Conservation (phyloP, 2,329 filamentous ascomycete genomes). For the Penicillium sp. region DNA sequence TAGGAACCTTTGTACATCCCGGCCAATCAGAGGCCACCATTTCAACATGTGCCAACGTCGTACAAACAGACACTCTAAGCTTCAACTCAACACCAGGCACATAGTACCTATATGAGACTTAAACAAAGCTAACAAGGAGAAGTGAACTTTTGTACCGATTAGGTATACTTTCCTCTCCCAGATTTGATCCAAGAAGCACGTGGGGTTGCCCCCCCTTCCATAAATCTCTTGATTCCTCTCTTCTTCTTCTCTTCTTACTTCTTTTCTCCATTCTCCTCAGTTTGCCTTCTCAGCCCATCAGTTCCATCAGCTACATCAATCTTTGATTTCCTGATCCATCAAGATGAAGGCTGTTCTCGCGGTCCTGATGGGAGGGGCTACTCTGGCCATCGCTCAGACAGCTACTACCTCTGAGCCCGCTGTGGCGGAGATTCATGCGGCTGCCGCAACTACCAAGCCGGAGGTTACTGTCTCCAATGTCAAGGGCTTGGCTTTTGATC, state of each 20-base stretch:
- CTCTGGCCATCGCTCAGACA: conserved; percentile 24
- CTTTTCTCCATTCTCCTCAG: neutral
- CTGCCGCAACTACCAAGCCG: conserved; percentile 58
- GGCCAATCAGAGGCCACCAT: neutral
- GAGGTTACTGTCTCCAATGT: conserved; percentile 62
- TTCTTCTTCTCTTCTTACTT: neutral
- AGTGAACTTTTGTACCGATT: neutral
- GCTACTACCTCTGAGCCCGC: conserved; percentile 29
- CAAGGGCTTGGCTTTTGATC: conserved; percentile 69
- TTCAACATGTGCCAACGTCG: neutral
- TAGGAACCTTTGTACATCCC: neutral
- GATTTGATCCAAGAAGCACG: neutral
- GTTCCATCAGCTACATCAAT: neutral
- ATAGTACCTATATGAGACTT: neutral
- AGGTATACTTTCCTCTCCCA: neutral
- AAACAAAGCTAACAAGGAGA: neutral
- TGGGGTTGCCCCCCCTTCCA: neutral
- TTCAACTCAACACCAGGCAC: neutral
- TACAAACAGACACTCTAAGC: neutral
- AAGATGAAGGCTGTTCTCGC: conserved; percentile 46
- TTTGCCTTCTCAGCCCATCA: neutral
- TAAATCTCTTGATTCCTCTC: neutral
- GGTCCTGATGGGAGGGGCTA: conserved; percentile 23
- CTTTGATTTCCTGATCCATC: neutral
- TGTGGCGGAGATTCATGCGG: conserved; percentile 26